Evolutionary conservation across 2,329 filamentous ascomycete genomes (phyloP).

Genomic region (Fusarium mundagurra): DNA sequence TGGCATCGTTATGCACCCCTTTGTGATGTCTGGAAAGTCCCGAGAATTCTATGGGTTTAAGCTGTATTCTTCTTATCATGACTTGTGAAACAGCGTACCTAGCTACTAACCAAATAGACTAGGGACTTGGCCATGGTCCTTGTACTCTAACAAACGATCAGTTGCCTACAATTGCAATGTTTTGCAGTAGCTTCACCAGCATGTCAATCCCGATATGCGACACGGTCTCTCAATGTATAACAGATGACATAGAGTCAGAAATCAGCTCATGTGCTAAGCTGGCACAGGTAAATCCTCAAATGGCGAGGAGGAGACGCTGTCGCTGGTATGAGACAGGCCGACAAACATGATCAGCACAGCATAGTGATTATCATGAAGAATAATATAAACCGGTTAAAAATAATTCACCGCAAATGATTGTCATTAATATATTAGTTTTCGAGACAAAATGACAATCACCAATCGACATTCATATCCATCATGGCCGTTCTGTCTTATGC

Average conservation of each 20-base stretch:
- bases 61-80: not conserved
- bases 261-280: too few relatives aligned
- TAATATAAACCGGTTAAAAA: not conserved
- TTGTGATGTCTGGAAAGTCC: not conserved
- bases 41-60: not conserved
- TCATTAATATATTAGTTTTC: too few relatives aligned
- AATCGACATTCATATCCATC: not conserved
- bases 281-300: not conserved
- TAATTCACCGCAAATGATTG: not conserved
- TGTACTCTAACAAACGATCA: not conserved
- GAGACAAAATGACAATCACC: too few relatives aligned
- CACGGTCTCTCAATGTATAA: not conserved
- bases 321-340: not conserved
- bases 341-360: not conserved
- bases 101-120: not conserved
- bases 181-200: not conserved
- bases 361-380: not conserved
- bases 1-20: not conserved
- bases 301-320: not conserved
- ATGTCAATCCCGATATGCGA: not conserved
- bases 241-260: not conserved
- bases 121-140: not conserved
- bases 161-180: not conserved
- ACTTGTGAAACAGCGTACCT: not conserved
- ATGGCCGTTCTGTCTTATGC: not conserved